A percentile compares a stretch with the other conserved stretches of the same genome.
These are phyloP conservation scores for Mycena galericulata DNA, from an alignment of 768 basidiomycete species.

Conservation along the genomic window DNA sequence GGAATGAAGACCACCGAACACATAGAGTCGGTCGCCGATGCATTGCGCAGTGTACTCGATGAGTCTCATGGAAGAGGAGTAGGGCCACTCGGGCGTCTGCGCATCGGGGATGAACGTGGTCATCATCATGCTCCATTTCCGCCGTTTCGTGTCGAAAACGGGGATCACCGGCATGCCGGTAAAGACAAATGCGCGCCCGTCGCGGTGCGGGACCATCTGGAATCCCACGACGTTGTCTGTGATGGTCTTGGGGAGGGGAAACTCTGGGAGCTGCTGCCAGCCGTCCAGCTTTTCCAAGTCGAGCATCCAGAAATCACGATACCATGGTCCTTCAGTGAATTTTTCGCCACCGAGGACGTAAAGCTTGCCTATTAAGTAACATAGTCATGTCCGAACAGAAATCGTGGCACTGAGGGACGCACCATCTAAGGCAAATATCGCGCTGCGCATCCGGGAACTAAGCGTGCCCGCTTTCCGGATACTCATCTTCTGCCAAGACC, in stretches of 20 bases:
- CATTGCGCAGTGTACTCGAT: conserved; percentile 39
- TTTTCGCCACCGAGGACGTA: conserved; percentile 47
- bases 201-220: conserved; percentile 38
- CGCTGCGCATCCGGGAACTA: conserved; percentile 36
- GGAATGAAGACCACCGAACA: conserved; percentile 51
- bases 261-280: conserved; percentile 43
- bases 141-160: conserved; percentile 49
- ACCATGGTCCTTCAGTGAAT: conserved; percentile 39
- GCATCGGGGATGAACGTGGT: conserved; percentile 39
- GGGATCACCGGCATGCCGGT: conserved; percentile 43
- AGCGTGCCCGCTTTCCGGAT: conserved; percentile 26
- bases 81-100: conserved; percentile 42
- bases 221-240: conserved; percentile 37
- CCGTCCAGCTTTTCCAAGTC: conserved; percentile 40
- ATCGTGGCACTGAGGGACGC: neutral
- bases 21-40: conserved; percentile 48
- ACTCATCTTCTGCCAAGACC: conserved; percentile 51
- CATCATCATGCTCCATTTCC: conserved; percentile 46
- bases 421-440: conserved; percentile 45
- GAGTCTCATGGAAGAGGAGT: conserved; percentile 25
- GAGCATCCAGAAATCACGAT: conserved; percentile 43
- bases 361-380: conserved; percentile 36
- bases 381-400: too few species aligned
- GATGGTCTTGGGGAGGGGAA: conserved; percentile 35
- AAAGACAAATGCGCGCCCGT: conserved; percentile 52